phyloP scores from a whole-genome alignment of 805 yeast genomes.

The Maudiozyma saulgeensis region DNA sequence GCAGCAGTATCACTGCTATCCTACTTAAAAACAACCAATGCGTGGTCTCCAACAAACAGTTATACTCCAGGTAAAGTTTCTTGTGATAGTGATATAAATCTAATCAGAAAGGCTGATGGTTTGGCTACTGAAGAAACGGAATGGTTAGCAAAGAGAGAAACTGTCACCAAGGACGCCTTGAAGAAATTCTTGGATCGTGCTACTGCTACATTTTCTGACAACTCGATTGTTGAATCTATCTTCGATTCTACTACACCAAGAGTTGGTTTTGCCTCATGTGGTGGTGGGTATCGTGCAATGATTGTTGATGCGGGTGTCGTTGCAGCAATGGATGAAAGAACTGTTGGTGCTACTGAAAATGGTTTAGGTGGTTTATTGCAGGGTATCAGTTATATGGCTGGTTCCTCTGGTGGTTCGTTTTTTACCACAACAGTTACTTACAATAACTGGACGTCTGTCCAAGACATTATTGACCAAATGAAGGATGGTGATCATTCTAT shows the following conservation, averaged over 20 bases:
- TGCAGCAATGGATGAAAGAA: conserved; percentile 72
- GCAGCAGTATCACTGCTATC: not conserved
- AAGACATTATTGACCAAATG: conserved; percentile 38
- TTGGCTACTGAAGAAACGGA: conserved; percentile 37
- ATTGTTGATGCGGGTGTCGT: conserved; percentile 75
- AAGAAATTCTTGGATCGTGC: conserved; percentile 38
- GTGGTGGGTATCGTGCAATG: conserved; percentile 92
- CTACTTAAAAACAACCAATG: conserved; percentile 3
- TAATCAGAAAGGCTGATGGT: conserved; percentile 38
- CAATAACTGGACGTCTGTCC: conserved; percentile 67
- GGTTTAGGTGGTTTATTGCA: conserved; percentile 71
- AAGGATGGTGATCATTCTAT: conserved; percentile 33
- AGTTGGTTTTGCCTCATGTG: conserved; percentile 58
- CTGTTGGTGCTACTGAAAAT: conserved; percentile 40
- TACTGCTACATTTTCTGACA: conserved; percentile 16
- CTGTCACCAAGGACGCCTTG: conserved; percentile 36
- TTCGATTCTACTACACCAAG: conserved; percentile 26
- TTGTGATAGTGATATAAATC: conserved; percentile 36
- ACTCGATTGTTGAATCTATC: conserved; percentile 11
- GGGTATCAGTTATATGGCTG: conserved; percentile 59
- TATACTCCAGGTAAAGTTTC: conserved; percentile 51
- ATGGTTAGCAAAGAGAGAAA: conserved; percentile 43
- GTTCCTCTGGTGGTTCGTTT: conserved; percentile 83
- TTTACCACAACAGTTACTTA: conserved; percentile 54
- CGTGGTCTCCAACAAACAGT: conserved; percentile 36